Evolutionary conservation across 768 basidiomycete species (phyloP).

Genomic region (Termitomyces sp.): DNA sequence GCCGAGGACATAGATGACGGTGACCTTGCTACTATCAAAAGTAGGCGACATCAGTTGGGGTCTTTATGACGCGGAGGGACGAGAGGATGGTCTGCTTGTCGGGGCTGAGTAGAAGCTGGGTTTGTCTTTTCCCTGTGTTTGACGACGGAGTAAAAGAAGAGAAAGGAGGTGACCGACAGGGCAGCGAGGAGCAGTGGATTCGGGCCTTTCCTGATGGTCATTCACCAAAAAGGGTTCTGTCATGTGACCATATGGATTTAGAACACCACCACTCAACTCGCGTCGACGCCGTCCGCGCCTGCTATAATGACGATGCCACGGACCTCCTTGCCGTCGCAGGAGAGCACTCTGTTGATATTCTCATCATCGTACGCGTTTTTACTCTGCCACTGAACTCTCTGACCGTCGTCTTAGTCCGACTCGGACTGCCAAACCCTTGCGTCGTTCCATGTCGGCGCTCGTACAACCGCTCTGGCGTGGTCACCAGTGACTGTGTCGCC

Average conservation of each 20-base stretch:
- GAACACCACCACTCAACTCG: slow-evolving; percentile 53
- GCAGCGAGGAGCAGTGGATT: slow-evolving; percentile 61
- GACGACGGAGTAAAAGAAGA: slow-evolving; percentile 48
- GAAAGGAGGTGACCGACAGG: slow-evolving; percentile 51
- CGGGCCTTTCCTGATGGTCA: slow-evolving; percentile 34
- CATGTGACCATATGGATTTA: slow-evolving; percentile 44
- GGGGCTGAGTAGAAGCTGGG: slow-evolving; percentile 56
- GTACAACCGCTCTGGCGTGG: slow-evolving; percentile 74
- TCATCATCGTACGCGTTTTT: slow-evolving; percentile 48
- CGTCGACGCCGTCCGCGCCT: slow-evolving; percentile 59
- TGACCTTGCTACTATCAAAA: slow-evolving; percentile 71
- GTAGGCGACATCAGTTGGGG: slow-evolving; percentile 32
- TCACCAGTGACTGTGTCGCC: slow-evolving; percentile 68
- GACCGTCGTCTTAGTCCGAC: slow-evolving; percentile 27
- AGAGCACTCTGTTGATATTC: slow-evolving; percentile 64
- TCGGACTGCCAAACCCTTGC: slow-evolving; percentile 47
- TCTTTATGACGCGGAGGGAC: slow-evolving; percentile 51
- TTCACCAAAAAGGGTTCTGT: slow-evolving; percentile 1
- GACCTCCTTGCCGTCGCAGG: slow-evolving; percentile 74
- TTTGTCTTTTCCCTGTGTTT: slow-evolving; percentile 49
- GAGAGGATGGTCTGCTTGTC: slow-evolving; percentile 61
- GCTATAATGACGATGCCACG: slow-evolving; percentile 53
- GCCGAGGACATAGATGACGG: slow-evolving; percentile 92
- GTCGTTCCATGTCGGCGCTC: slow-evolving; percentile 66
- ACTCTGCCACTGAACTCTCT: slow-evolving; percentile 1